Evolutionary conservation across 108 stramenopile genomes (phyloP), one percentile per base, ranked within the genome.

Genomic region (Skeletonema marinoi): DNA sequence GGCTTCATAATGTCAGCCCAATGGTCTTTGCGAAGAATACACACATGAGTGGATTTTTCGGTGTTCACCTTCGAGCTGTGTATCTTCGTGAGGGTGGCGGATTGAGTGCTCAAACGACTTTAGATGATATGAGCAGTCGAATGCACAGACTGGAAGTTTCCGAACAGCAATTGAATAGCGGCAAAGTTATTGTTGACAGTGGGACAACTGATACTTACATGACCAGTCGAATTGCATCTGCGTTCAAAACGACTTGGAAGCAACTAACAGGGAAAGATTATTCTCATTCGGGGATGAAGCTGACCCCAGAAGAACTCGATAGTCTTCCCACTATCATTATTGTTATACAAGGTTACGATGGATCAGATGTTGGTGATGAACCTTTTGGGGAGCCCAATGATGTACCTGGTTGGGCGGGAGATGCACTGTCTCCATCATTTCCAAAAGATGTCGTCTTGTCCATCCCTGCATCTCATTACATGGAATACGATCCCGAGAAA

Each of bases 161-260:
- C 0, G 82, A 84, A 68, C 17, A 19, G 13, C 33, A 19, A 32
- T 71, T 91, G 74, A 91, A 96, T 46, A 60, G 50, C 9, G 95
- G 98, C 6, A 92, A 91, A 51, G 90, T 93, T 62, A 99, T 99
- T 83, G 96, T 99, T 5, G 98, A 99, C 81, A 86, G 85, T 63
- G 98, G 98, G 7, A 99, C 98, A 12, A 99, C 98, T 13, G 98
- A 99, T 85, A 96, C 97, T 12, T 99, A 99, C 73, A 89, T 97
- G 30, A 84, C 84, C 4, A 65, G 70, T 29, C 59, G 36, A 16
- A 74, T 95, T 21, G 78, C 80, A 8, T 32, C 62, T 0, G 64
- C 85, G 6, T 97, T 98, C 77, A 62, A 85, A 13, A 36, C 32
- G 2, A 83, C 80, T 6, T 99, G 80, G 75, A 78, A 88, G 68